Conservation (phyloP, 768 basidiomycete species). For the Postia placenta region DNA sequence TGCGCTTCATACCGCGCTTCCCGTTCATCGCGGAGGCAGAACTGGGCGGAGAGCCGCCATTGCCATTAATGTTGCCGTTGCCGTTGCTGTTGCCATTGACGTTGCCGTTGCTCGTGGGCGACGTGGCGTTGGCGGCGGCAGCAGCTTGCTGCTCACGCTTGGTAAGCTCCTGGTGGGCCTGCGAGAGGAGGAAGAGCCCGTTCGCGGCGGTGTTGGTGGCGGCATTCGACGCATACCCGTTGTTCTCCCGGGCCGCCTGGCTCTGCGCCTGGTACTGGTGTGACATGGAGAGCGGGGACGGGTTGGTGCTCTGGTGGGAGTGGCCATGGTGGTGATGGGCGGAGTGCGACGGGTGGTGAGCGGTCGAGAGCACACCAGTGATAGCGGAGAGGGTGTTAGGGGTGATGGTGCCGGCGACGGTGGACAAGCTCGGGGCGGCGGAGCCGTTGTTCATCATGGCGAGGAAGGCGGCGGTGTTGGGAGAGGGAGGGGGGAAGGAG, state of each 20-base stretch:
- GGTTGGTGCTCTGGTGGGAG: conserved; percentile 62
- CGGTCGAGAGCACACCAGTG: conserved; percentile 63
- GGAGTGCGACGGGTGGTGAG: conserved; percentile 41
- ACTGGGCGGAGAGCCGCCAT: background rate
- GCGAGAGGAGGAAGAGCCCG: conserved; percentile 87
- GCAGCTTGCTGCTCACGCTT: conserved; percentile 78
- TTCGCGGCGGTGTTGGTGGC: conserved; percentile 72
- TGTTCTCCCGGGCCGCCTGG: conserved; percentile 11
- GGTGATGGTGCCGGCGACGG: conserved; percentile 43
- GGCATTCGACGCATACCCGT: conserved; percentile 40
- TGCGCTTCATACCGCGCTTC: conserved; percentile 69
- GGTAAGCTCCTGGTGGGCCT: conserved; percentile 94
- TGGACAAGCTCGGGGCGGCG: conserved; percentile 18
- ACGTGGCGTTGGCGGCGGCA: conserved; percentile 23
- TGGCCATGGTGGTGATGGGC: conserved; percentile 39
- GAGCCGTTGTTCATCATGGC: conserved; percentile 75
- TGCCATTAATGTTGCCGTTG: background rate
- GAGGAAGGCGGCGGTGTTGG: conserved; percentile 88
- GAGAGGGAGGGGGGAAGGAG: conserved; percentile 77
- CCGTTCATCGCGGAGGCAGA: conserved; percentile 25
- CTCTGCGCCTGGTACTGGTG: conserved; percentile 11
- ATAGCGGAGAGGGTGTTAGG: conserved; percentile 71
- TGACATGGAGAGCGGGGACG: conserved; percentile 31
- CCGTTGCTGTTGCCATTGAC: conserved; percentile 1
- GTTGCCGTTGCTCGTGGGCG: conserved; percentile 10